phyloP scores from a whole-genome alignment of 2,329 filamentous ascomycete species.

The Penicillium oxalicum region DNA sequence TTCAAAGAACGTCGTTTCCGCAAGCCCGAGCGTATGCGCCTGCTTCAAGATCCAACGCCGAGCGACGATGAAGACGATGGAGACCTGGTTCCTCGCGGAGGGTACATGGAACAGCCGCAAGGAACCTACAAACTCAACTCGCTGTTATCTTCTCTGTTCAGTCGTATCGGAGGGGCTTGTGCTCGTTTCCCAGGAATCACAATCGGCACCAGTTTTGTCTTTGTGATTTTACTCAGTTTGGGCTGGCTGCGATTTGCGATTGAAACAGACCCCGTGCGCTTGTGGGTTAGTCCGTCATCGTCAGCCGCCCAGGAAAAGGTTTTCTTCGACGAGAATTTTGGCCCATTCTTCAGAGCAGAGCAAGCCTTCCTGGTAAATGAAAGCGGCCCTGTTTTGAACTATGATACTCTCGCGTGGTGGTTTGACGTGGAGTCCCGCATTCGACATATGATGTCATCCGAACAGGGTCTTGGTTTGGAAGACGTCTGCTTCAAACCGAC shows the following conservation, averaged over 20 bases:
- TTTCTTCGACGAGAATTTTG: constrained; percentile 90
- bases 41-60: constrained; percentile 75
- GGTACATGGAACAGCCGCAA: constrained; percentile 71
- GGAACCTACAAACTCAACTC: constrained; percentile 79
- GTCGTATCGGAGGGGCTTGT: constrained; percentile 69
- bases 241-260: constrained; percentile 88
- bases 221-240: constrained; percentile 72
- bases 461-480: constrained; percentile 63
- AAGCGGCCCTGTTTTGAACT: constrained; percentile 72
- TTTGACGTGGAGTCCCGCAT: constrained; percentile 79
- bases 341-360: constrained; percentile 90
- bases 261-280: constrained; percentile 78
- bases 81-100: constrained; percentile 69
- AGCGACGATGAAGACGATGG: constrained; percentile 95
- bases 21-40: constrained; percentile 73
- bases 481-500: constrained; percentile 94
- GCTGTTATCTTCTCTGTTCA: constrained; percentile 73
- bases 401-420: constrained; percentile 91
- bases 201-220: constrained; percentile 66
- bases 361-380: constrained; percentile 91
- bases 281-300: constrained; percentile 96
- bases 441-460: constrained; percentile 61
- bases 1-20: constrained; percentile 68
- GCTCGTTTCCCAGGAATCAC: constrained; percentile 80
- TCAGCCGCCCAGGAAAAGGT: constrained; percentile 85